phyloP scores from a whole-genome alignment of 2,329 filamentous ascomycete genomes.

The Colletotrichum spaethianum region DNA sequence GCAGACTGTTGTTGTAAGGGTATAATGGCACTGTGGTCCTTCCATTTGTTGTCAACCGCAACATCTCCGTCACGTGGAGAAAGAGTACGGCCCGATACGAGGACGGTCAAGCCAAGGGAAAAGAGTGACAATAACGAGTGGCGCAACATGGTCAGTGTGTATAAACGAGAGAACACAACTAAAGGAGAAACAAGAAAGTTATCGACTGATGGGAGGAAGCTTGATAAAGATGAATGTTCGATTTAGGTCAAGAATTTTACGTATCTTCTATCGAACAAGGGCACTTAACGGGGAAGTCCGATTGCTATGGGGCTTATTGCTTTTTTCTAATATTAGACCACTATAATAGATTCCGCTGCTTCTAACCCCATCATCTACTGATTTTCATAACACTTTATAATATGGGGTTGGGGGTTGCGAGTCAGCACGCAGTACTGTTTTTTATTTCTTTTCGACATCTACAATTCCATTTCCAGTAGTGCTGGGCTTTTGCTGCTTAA shows the following conservation, averaged over 20 bases:
- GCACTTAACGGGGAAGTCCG: too few species aligned
- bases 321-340: background rate
- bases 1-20: background rate
- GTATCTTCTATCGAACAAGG: too few species aligned
- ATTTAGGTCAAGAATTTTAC: background rate
- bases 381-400: background rate
- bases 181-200: too few species aligned
- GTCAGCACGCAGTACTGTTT: background rate
- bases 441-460: background rate
- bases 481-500: background rate
- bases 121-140: conserved; percentile 6
- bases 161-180: background rate
- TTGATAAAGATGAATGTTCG: background rate
- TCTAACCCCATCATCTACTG: background rate
- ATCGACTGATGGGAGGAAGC: background rate
- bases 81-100: background rate
- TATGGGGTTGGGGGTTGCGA: background rate
- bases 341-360: background rate
- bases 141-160: background rate
- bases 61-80: background rate
- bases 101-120: background rate
- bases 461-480: too few species aligned
- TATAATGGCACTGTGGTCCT: background rate
- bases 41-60: background rate
- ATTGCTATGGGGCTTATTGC: too few species aligned